Percentiles rank a stretch among this genome's conserved stretches.
Conservation (phyloP, 352 stramenopile genomes). For the Detonula confervacea region DNA sequence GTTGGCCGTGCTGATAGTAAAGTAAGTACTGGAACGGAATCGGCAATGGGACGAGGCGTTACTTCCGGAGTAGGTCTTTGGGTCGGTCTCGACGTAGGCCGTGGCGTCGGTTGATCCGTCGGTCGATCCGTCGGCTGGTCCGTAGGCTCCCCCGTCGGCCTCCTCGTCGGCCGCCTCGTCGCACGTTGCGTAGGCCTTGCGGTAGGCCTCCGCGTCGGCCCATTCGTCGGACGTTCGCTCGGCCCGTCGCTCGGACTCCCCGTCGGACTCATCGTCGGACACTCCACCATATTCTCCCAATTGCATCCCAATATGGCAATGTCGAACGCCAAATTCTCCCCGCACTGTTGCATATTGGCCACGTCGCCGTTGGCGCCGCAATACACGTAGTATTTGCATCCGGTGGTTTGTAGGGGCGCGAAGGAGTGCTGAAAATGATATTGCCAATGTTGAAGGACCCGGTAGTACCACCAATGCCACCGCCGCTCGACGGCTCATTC, state of each 20-base stretch:
- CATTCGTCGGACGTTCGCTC: not conserved
- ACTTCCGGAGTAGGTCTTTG: too few species aligned
- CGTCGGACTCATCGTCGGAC: not conserved
- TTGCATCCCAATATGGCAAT: not conserved
- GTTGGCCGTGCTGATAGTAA: not conserved
- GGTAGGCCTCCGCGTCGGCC: not conserved
- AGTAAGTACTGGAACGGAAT: too few species aligned
- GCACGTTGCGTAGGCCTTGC: not conserved
- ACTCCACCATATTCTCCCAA: not conserved
- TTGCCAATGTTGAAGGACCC: not conserved
- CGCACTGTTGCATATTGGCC: not conserved
- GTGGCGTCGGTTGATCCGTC: not conserved
- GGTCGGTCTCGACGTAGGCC: too few species aligned
- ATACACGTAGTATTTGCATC: not conserved
- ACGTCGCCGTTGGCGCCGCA: not conserved
- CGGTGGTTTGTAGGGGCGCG: not conserved
- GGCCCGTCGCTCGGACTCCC: not conserved
- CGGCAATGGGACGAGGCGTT: too few species aligned
- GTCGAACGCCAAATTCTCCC: not conserved
- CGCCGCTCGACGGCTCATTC: too few species aligned
- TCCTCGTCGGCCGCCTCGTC: conserved; percentile 5
- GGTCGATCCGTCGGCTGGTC: not conserved
- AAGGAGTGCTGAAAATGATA: not conserved
- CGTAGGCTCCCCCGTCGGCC: not conserved
- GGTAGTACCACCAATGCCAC: not conserved